These are phyloP conservation scores for Podospora bellae-mahoneyi DNA, from an alignment of 495 filamentous ascomycete genomes.

Conservation along the genomic window DNA sequence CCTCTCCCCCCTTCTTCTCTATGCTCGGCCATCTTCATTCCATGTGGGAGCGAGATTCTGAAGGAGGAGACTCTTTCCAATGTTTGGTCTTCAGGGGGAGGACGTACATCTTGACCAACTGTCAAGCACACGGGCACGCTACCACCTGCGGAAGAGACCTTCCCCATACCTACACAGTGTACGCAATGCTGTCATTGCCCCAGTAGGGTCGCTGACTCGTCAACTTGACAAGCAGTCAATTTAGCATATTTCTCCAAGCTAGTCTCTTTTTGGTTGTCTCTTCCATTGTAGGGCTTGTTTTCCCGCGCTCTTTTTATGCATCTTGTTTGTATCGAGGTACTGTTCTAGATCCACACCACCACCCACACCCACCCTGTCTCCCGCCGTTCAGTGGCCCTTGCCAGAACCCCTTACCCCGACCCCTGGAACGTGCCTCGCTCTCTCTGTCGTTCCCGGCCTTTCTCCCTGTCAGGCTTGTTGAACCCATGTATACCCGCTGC, in stretches of 20 bases:
- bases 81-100: not conserved
- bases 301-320: conserved; percentile 2
- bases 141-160: not conserved
- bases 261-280: not conserved
- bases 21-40: not conserved
- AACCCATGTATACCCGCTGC: conserved; percentile 3
- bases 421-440: conserved; percentile 13
- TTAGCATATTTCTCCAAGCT: not conserved
- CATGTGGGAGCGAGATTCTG: not conserved
- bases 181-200: not conserved
- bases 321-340: not conserved
- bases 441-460: conserved; percentile 19
- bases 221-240: not conserved
- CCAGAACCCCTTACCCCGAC: conserved; percentile 8
- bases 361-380: not conserved
- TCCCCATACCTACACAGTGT: not conserved
- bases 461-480: conserved; percentile 14
- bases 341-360: conserved; percentile 1
- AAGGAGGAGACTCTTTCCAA: too few relatives aligned
- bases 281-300: not conserved
- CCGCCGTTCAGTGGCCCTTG: conserved; percentile 11
- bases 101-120: not conserved
- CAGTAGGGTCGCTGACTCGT: not conserved
- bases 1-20: conserved; percentile 13
- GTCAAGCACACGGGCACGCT: not conserved